Base-by-base conservation (phyloP, 2,329 filamentous ascomycete genomes). In the Juglanconis juglandina region DNA sequence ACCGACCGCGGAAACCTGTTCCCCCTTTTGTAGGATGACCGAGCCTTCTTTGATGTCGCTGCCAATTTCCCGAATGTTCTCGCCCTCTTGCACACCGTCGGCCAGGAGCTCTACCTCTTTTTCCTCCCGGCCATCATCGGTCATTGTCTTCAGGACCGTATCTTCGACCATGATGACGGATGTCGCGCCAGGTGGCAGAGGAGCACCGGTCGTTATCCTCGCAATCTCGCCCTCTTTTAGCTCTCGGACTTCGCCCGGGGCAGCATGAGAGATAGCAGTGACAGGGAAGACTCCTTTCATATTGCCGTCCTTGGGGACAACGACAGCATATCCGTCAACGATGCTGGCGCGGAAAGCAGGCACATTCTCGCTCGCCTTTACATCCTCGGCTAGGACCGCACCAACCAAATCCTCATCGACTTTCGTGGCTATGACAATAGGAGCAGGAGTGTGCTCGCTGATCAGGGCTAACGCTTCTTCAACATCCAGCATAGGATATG, bases 101-200 rank as follows among this genome's bases (percentile, higher is more conserved):
- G 91, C 92, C 1, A 96, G 78, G 42, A 99, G 93, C 71, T 96
- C 91, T 2, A 99, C 84, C 63, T 92, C 89, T 53, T 87, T 88
- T 73, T 99, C 95, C 75, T 99, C 95, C 54, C 81, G 81, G 0
- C 87, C 90, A 66, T 96, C 91, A 0, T 90, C 87, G 0, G 92
- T 95, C 73, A 85, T 86, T 1, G 84, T 87, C 62, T 84, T 86
- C 4, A 99, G 79, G 1, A 87, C 76, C 0, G 95, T 99, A 69
- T 97, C 95, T 76, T 99, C 95, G 0, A 99, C 95, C 92, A 96
- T 98, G 51, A 97, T 88, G 5, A 99, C 93, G 0, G 94, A 89
- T 33, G 91, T 96, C 2, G 95, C 92, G 0, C 93, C 92, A 0
- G 87, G 87, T 1, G 95, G 95, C 0, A 99, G 77, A 10, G 95